These are phyloP conservation scores for Parmelia sp. DNA, from an alignment of 495 filamentous ascomycete genomes.

Conservation along the genomic window DNA sequence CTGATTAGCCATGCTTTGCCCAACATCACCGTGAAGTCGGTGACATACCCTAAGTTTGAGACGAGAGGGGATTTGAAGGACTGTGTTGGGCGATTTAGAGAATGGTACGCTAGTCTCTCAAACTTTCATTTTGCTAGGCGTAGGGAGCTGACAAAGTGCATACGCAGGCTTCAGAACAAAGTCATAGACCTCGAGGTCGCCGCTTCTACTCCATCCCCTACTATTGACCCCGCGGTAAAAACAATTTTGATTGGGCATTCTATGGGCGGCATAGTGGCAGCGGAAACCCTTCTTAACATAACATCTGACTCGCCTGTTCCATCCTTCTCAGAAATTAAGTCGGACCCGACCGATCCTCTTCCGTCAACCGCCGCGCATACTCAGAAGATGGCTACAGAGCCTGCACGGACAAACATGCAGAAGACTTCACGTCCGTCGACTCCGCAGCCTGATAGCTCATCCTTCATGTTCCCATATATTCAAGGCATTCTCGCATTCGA, in stretches of 20 bases:
- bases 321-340: slow-evolving; percentile 1
- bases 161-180: slow-evolving; percentile 70
- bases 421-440: not conserved
- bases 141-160: slow-evolving; percentile 9
- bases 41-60: slow-evolving; percentile 86
- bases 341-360: slow-evolving; percentile 16
- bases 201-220: slow-evolving; percentile 74
- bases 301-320: slow-evolving; percentile 60
- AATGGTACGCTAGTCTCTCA: slow-evolving; percentile 56
- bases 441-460: slow-evolving; percentile 27
- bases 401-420: not conserved
- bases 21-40: slow-evolving; percentile 58
- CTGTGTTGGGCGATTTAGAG: slow-evolving; percentile 72
- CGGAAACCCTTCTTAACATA: slow-evolving; percentile 71
- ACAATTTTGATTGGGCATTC: slow-evolving; percentile 83
- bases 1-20: slow-evolving; percentile 67
- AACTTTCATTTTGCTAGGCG: not conserved
- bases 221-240: slow-evolving; percentile 79
- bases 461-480: slow-evolving; percentile 61
- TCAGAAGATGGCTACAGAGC: slow-evolving; percentile 23
- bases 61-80: slow-evolving; percentile 80
- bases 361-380: slow-evolving; percentile 23
- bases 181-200: slow-evolving; percentile 93
- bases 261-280: slow-evolving; percentile 96
- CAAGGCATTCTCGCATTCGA: slow-evolving; percentile 90